A percentile compares a stretch with the other conserved stretches of the same genome.
phyloP scores from a whole-genome alignment of 2,329 filamentous ascomycete species.

The Stachybotrys chartarum region DNA sequence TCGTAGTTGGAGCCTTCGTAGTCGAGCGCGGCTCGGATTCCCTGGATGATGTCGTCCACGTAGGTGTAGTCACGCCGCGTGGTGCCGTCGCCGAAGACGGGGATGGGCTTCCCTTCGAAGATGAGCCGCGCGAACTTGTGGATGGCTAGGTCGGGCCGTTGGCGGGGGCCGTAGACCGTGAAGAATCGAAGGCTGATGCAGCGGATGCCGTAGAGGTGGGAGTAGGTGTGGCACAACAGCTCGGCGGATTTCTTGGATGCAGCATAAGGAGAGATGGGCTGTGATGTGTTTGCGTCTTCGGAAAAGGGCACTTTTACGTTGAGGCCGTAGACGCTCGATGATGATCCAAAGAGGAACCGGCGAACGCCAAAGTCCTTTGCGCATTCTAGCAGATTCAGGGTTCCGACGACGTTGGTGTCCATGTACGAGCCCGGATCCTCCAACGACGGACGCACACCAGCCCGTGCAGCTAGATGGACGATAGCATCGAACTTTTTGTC shows the following conservation, averaged over 20 bases:
- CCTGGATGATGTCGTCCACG: constrained; percentile 15
- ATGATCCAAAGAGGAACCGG: constrained; percentile 15
- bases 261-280: constrained; percentile 15
- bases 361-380: constrained; percentile 12
- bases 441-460: constrained; percentile 14
- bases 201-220: constrained; percentile 14
- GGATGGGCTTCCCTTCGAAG: constrained; percentile 11
- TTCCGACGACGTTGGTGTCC: constrained; percentile 14
- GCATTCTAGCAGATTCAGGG: constrained; percentile 14
- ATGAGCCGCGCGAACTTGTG: constrained; percentile 15
- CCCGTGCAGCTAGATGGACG: constrained; percentile 13
- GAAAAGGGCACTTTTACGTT: constrained; percentile 13
- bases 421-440: constrained; percentile 9
- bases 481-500: constrained; percentile 8
- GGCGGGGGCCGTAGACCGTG: constrained; percentile 15
- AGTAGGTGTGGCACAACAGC: constrained; percentile 14
- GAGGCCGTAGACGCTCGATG: constrained; percentile 15
- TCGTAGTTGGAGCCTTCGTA: constrained; percentile 10
- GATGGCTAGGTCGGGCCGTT: constrained; percentile 16
- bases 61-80: constrained; percentile 16
- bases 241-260: constrained; percentile 11
- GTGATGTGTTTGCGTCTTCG: constrained; percentile 7
- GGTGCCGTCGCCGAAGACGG: constrained; percentile 14
- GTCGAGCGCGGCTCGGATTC: constrained; percentile 12
- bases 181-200: constrained; percentile 16